Percentiles rank a stretch among this genome's conserved stretches.
These are phyloP conservation scores for Backusella mclennaniae DNA, from an alignment of 192 early-diverging fungal species.

Conservation along the genomic window DNA sequence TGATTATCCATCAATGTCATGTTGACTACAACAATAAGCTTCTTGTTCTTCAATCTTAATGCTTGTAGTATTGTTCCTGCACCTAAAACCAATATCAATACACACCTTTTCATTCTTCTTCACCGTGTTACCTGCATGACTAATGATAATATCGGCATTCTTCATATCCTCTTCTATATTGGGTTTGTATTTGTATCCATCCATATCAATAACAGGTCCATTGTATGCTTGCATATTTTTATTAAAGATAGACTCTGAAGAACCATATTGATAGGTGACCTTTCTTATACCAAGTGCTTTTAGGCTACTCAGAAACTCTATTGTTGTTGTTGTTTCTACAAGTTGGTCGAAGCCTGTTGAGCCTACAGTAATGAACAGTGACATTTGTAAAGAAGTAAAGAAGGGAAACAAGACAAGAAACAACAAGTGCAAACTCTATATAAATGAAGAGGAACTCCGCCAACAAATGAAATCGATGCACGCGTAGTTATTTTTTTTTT, in stretches of 20 bases:
- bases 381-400: constrained; percentile 15
- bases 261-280: constrained; percentile 72
- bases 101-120: background rate
- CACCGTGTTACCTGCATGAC: constrained; percentile 64
- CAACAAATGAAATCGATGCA: constrained; percentile 1
- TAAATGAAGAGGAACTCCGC: background rate
- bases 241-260: constrained; percentile 33
- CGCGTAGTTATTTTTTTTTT: background rate
- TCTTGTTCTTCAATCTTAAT: constrained; percentile 56
- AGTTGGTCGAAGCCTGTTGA: constrained; percentile 86
- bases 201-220: constrained; percentile 31
- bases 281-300: constrained; percentile 46
- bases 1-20: constrained; percentile 81
- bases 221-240: constrained; percentile 4
- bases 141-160: constrained; percentile 72
- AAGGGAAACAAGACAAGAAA: background rate
- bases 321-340: constrained; percentile 45
- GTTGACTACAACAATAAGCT: constrained; percentile 77
- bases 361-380: constrained; percentile 87
- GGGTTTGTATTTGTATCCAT: constrained; percentile 57
- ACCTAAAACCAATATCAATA: constrained; percentile 34
- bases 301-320: constrained; percentile 49
- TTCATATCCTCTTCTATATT: constrained; percentile 53
- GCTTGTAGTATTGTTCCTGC: constrained; percentile 87
- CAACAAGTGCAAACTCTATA: background rate